phyloP scores from a whole-genome alignment of 2,329 filamentous ascomycete genomes.

The Trichoderma sp. region DNA sequence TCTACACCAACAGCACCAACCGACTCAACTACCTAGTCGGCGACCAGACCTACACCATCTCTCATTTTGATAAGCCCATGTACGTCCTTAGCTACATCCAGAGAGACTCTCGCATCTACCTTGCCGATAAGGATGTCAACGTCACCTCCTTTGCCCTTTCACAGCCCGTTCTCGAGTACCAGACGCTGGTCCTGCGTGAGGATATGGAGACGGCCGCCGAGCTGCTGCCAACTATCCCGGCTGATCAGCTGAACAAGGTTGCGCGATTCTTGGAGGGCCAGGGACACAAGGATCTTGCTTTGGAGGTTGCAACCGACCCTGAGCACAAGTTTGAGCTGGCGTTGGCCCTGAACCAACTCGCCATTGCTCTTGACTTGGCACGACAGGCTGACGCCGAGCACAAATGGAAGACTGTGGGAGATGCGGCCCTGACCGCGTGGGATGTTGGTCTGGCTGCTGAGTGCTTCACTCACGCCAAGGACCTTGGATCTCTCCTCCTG shows the following conservation, averaged over 20 bases:
- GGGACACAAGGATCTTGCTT: conserved; percentile 90
- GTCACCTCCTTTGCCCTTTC: conserved; percentile 89
- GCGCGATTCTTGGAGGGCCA: conserved; percentile 96
- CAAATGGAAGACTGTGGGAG: conserved; percentile 97
- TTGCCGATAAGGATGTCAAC: conserved; percentile 92
- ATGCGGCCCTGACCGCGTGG: conserved; percentile 83
- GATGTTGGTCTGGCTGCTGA: conserved; percentile 84
- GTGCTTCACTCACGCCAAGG: conserved; percentile 87
- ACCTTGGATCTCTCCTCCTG: conserved; percentile 83
- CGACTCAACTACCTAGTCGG: conserved; percentile 96
- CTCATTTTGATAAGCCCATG: conserved; percentile 93
- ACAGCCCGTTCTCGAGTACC: conserved; percentile 90
- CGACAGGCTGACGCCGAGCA: conserved; percentile 83
- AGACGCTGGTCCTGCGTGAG: conserved; percentile 88
- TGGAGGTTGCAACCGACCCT: conserved; percentile 89
- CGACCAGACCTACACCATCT: conserved; percentile 96
- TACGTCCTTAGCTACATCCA: conserved; percentile 95
- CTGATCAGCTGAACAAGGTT: conserved; percentile 97
- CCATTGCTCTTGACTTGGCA: conserved; percentile 82
- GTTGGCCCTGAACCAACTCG: conserved; percentile 74
- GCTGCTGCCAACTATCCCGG: conserved; percentile 76
- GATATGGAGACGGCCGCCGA: conserved; percentile 91
- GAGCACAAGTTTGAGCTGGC: conserved; percentile 97
- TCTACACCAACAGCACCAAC: conserved; percentile 97
- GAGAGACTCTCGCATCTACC: conserved; percentile 89